Base-by-base conservation (phyloP, 2,329 filamentous ascomycete species). In the Ramularia collo-cygni region DNA sequence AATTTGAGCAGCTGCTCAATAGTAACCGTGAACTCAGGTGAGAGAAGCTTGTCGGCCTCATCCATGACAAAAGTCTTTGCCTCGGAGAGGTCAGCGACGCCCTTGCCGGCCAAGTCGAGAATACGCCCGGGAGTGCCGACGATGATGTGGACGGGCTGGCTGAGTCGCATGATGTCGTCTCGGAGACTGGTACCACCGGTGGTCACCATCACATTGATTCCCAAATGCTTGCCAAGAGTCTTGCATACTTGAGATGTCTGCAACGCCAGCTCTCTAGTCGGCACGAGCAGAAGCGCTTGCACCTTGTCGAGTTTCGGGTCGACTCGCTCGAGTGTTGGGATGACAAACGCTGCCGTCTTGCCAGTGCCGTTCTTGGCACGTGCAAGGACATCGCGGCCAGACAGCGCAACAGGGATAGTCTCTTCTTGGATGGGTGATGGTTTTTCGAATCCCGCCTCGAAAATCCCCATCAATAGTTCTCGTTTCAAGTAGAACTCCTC, bases 51-150 rank as follows among this genome's bases (percentile, higher is more conserved):
- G 68, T 98, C 92, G 40, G 92, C 92, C 66, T 98, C 92, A 60
- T 98, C 92, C 92, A 98, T 98, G 68, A 98, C 87, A 63, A 98
- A 98, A 60, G 93, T 96, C 56, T 88, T 83, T 63, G 92, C 96
- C 68, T 93, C 84, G 57, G 89, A 93, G 35, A 98, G 76, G 66
- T 98, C 92, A 48, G 92, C 92, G 44, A 98, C 89, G 51, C 85
- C 88, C 71, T 98, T 96, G 64, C 89, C 88, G 43, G 92, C 90
- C 54, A 98, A 71, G 70, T 98, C 92, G 48, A 96, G 78, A 57
- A 98, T 95, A 72, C 92, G 80, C 51, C 92, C 92, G 24, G 92
- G 92, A 41, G 92, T 98, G 61, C 92, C 92, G 58, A 98, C 92
- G 60, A 98, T 85, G 63, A 98, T 90, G 69, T 98, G 92, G 54